A percentile compares a stretch with the other conserved stretches of the same genome.
Evolutionary conservation across 768 basidiomycete genomes (phyloP).

Genomic region (Rhodosporidiobolus sp.): DNA sequence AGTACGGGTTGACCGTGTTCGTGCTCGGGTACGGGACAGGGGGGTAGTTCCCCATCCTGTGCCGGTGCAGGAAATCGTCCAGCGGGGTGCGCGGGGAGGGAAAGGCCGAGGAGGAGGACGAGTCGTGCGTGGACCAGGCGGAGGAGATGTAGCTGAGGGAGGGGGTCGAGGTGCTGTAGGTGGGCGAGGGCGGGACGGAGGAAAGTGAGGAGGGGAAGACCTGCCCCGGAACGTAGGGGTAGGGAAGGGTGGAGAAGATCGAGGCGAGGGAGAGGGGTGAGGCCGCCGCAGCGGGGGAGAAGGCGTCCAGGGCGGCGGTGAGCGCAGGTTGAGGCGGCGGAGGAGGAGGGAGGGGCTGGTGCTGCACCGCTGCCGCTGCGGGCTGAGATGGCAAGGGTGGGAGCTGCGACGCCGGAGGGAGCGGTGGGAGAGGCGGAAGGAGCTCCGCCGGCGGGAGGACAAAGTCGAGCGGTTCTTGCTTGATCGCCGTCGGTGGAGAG

Average conservation of each 20-base stretch:
- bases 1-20: not conserved
- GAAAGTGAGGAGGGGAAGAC: not conserved
- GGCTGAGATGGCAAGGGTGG: not conserved
- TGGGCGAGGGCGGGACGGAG: not conserved
- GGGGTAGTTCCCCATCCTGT: not conserved
- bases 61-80: not conserved
- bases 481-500: no score
- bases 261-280: not conserved
- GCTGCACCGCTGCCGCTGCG: not conserved
- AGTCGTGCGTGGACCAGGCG: no score
- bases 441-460: not conserved
- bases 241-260: not conserved
- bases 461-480: no score
- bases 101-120: constrained; percentile 9
- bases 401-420: not conserved
- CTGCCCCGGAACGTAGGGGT: not conserved
- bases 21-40: constrained; percentile 8
- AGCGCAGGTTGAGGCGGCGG: not conserved
- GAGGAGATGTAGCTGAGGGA: not conserved
- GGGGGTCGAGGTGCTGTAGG: not conserved
- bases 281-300: not conserved
- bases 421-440: not conserved
- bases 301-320: not conserved
- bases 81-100: not conserved
- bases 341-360: not conserved